A percentile compares a stretch with the other conserved stretches of the same genome.
These are phyloP conservation scores for Talaromyces sp. DNA, from an alignment of 2,329 filamentous ascomycete species.

Conservation along the genomic window DNA sequence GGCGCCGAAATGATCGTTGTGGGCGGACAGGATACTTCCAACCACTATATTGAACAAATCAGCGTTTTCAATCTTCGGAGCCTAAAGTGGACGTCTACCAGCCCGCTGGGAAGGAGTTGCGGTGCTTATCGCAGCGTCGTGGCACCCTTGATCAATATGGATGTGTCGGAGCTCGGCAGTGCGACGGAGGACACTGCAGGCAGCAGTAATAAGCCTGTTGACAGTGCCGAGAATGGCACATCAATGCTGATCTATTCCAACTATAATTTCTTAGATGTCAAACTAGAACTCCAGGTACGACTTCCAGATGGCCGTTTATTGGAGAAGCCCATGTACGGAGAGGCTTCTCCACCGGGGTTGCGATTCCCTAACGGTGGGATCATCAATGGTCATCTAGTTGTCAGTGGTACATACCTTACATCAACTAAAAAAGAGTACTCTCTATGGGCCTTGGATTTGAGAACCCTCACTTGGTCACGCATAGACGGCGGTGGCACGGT, in stretches of 20 bases:
- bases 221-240: slow-evolving; percentile 40
- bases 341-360: slow-evolving; percentile 82
- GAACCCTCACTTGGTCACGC: slow-evolving; percentile 84
- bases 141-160: slow-evolving; percentile 60
- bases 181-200: slow-evolving; percentile 34
- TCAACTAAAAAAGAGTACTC: slow-evolving; percentile 98
- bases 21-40: slow-evolving; percentile 92
- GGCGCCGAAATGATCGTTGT: slow-evolving; percentile 97
- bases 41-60: slow-evolving; percentile 98
- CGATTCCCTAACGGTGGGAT: slow-evolving; percentile 94
- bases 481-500: slow-evolving; percentile 93
- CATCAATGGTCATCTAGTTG: slow-evolving; percentile 93
- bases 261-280: slow-evolving; percentile 97
- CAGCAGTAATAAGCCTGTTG: slow-evolving; percentile 29
- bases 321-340: slow-evolving; percentile 78
- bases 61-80: slow-evolving; percentile 96
- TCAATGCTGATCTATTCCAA: slow-evolving; percentile 97
- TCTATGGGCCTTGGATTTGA: slow-evolving; percentile 86
- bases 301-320: slow-evolving; percentile 74
- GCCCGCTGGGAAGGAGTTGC: slow-evolving; percentile 81
- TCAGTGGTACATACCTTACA: slow-evolving; percentile 94
- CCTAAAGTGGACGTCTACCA: slow-evolving; percentile 90
- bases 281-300: slow-evolving; percentile 86
- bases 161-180: slow-evolving; percentile 41
- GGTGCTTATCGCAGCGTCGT: slow-evolving; percentile 96